Percentiles rank a stretch among this genome's conserved stretches.
Evolutionary conservation across 768 basidiomycete species (phyloP).

Genomic region (Paxillus involutus): DNA sequence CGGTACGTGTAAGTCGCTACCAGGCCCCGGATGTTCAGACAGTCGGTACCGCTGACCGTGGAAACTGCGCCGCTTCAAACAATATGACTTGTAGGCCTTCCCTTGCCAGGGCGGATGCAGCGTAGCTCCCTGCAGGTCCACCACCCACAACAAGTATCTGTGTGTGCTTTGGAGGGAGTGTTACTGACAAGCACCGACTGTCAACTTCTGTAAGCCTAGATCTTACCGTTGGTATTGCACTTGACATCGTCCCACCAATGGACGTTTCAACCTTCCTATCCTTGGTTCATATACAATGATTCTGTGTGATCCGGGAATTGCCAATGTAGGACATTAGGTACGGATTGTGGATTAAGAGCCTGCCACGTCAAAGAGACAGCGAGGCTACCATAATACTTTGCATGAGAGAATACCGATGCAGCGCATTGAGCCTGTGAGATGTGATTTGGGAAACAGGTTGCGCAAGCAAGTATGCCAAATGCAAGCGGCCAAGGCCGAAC

Average conservation of each 20-base stretch:
- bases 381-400: neutral
- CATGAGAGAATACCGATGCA: slow-evolving; percentile 5
- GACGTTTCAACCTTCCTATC: neutral
- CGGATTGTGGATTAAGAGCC: neutral
- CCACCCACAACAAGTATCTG: slow-evolving; percentile 54
- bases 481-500: no score
- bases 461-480: neutral
- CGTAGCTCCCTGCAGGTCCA: slow-evolving; percentile 57
- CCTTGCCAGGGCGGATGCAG: slow-evolving; percentile 54
- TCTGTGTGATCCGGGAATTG: neutral
- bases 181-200: neutral
- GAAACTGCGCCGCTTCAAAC: slow-evolving; percentile 55
- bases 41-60: slow-evolving; percentile 36
- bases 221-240: slow-evolving; percentile 25
- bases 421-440: neutral
- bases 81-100: slow-evolving; percentile 60
- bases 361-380: neutral
- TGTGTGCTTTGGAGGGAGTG: slow-evolving; percentile 14
- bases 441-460: neutral
- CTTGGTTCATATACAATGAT: slow-evolving; percentile 2
- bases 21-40: neutral
- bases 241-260: slow-evolving; percentile 6
- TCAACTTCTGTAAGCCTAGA: neutral
- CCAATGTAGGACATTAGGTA: neutral
- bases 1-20: neutral